Percentiles rank a stretch among this genome's conserved stretches.
Evolutionary conservation across 352 stramenopile genomes (phyloP).

Genomic region (Pythium brachiatum): DNA sequence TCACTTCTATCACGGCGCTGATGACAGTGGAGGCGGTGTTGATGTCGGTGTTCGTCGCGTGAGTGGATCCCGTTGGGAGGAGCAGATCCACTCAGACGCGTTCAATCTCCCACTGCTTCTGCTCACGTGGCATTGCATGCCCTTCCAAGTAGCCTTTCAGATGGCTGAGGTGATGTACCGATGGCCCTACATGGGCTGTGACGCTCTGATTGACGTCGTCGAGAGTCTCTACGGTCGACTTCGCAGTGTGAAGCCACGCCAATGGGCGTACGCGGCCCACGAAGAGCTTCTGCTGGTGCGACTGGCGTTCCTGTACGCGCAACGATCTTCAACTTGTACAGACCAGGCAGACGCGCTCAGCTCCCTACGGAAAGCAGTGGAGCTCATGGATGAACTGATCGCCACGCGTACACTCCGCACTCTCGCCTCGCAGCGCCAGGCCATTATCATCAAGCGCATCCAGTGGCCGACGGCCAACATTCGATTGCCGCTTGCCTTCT

Average conservation of each 20-base stretch:
- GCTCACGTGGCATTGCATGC: slow-evolving; percentile 55
- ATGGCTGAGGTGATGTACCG: slow-evolving; percentile 62
- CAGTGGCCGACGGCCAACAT: slow-evolving; percentile 11
- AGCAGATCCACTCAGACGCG: background rate
- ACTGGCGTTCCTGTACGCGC: slow-evolving; percentile 50
- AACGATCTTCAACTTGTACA: slow-evolving; percentile 22
- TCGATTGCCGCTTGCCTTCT: slow-evolving; percentile 15
- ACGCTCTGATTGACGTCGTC: slow-evolving; percentile 41
- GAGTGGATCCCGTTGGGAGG: background rate
- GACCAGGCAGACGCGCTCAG: slow-evolving; percentile 5
- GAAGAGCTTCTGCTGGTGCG: slow-evolving; percentile 56
- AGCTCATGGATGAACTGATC: slow-evolving; percentile 22
- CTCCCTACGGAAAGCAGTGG: slow-evolving; percentile 8
- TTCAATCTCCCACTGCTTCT: slow-evolving; percentile 25
- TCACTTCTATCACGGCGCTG: slow-evolving; percentile 19
- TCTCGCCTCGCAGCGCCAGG: background rate
- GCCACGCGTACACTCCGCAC: slow-evolving; percentile 6
- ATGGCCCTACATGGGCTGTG: slow-evolving; percentile 1
- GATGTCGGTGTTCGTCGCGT: background rate
- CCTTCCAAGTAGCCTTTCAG: slow-evolving; percentile 59
- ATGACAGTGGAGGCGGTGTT: background rate
- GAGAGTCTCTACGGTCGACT: slow-evolving; percentile 57
- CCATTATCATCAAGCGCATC: slow-evolving; percentile 7
- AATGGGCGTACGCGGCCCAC: slow-evolving; percentile 32
- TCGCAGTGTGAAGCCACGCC: slow-evolving; percentile 30